Evolutionary conservation across 495 filamentous ascomycete species (phyloP), one percentile per base, ranked within the genome.

Genomic region (Aspergillus baeticus): DNA sequence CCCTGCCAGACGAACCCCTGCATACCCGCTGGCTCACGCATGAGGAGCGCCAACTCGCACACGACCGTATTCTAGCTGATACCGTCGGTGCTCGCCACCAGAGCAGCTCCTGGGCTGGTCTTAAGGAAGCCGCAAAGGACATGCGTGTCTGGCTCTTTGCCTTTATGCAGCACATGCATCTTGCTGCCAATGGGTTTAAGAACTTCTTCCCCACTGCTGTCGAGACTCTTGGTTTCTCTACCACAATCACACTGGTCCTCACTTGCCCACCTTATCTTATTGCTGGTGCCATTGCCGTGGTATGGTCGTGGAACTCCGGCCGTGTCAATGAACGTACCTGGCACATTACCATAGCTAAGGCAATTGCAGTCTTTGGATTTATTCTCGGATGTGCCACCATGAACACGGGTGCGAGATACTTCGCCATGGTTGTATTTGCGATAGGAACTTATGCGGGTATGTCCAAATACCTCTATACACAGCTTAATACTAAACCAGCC

Each of bases 1-100:
- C 84, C 8, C 81, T 95, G 21, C 88, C 90, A 1, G 80, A 83
- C 47, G 92, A 93, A 54, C 77, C 76, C 10, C 49, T 47, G 1
- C 34, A 52, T 22, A 62, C 59, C 13, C 56, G 50, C 20, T 60
- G 63, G 63, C 49, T 65, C 18, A 60, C 43, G 0, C 29, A 41
- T 1, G 57, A 58, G 7, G 58, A 64, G 36, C 55, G 58, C 13
- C 31, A 58, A 14, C 55, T 61, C 33, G 58, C 58, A 1, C 55
- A 61, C 42, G 54, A 55, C 14, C 55, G 60, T 15, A 62, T 62
- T 26, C 8, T 62, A 1, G 60, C 20, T 59, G 66, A 66, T 58
- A 63, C 35, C 68, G 78, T 46, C 58, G 76, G 23, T 58, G 66
- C 59, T 49, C 65, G 48, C 66, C 69, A 23, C 26, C 54, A 64